Conservation (phyloP, 208 protist genomes). For the Novymonas esmeraldas region DNA sequence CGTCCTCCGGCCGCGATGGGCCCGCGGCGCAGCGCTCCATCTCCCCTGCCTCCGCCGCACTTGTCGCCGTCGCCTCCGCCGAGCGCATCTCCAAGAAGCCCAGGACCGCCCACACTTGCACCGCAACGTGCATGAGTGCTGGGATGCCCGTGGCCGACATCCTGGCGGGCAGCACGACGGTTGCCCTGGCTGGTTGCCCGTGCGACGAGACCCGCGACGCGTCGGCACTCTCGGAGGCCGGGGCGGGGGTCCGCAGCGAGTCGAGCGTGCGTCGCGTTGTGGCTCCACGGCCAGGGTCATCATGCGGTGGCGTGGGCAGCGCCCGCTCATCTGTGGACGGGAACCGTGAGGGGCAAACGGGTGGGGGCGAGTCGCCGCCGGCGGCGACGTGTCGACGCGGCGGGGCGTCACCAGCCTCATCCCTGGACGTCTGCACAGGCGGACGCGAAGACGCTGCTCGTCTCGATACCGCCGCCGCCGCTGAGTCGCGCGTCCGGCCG, state of each 20-base stretch:
- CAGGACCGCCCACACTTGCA: constrained; percentile 50
- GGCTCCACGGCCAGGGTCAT: not conserved
- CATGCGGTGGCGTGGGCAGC: no score
- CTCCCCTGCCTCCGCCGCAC: not conserved
- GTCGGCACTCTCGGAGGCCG: not conserved
- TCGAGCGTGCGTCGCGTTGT: not conserved
- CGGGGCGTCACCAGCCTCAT: not conserved
- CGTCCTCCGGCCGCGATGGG: constrained; percentile 15
- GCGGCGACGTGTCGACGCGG: not conserved
- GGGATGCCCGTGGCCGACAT: constrained; percentile 33
- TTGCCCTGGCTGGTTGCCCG: not conserved
- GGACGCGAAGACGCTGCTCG: not conserved
- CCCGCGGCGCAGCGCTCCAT: not conserved
- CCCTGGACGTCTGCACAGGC: not conserved
- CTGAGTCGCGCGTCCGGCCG: not conserved
- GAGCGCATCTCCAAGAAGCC: constrained; percentile 49
- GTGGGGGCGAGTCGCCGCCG: not conserved
- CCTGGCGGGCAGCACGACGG: constrained; percentile 17
- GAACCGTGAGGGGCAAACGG: not conserved
- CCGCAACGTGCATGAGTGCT: constrained; percentile 38
- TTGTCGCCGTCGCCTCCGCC: not conserved
- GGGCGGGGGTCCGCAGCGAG: not conserved
- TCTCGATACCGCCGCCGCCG: not conserved
- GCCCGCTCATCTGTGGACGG: not conserved
- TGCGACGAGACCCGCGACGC: no score